Evolutionary conservation across 2,329 filamentous ascomycete species (phyloP), one percentile per base, ranked within the genome.

Genomic region (Penicillium sp.): DNA sequence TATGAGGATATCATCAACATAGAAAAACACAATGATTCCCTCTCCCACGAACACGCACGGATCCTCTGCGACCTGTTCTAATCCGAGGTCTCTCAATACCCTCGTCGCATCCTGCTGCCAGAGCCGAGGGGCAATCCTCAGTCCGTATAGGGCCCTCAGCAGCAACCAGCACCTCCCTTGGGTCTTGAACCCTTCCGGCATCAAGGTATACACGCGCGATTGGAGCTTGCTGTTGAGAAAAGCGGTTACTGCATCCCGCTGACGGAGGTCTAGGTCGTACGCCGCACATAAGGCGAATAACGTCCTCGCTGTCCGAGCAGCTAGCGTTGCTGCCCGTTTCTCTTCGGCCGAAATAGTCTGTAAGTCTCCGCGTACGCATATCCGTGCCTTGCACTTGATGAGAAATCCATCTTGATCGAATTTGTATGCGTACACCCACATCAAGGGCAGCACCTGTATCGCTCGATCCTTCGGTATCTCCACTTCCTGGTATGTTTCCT

Each of bases 1-100:
- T 9, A 55, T 47, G 3, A 55, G 18, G 14, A 55, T 51, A 35
- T n/a, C n/a, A n/a, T n/a, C n/a, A n/a, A n/a, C n/a, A n/a, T n/a
- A n/a, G n/a, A n/a, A n/a, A n/a, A n/a, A n/a, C n/a, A n/a, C n/a
- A n/a, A n/a, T n/a, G n/a, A n/a, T n/a, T n/a, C n/a, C n/a, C n/a
- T n/a, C n/a, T n/a, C n/a, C n/a, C n/a, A n/a, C n/a, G n/a, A n/a
- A n/a, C n/a, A n/a, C n/a, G n/a, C n/a, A n/a, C n/a, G n/a, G n/a
- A n/a, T n/a, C n/a, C n/a, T n/a, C n/a, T n/a, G n/a, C n/a, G n/a
- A 51, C n/a, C 12, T 40, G 18, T n/a, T 33, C 18, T 9, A 55
- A 29, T 1, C 53, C 45, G 14, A 58, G 35, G 1, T 47, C 50
- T 1, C 1, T 33, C 1, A 55, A 37, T 4, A 55, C 52, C 0